Evolutionary conservation across 2,329 filamentous ascomycete species (phyloP).

Genomic region (Conoideocrella luteorostrata): DNA sequence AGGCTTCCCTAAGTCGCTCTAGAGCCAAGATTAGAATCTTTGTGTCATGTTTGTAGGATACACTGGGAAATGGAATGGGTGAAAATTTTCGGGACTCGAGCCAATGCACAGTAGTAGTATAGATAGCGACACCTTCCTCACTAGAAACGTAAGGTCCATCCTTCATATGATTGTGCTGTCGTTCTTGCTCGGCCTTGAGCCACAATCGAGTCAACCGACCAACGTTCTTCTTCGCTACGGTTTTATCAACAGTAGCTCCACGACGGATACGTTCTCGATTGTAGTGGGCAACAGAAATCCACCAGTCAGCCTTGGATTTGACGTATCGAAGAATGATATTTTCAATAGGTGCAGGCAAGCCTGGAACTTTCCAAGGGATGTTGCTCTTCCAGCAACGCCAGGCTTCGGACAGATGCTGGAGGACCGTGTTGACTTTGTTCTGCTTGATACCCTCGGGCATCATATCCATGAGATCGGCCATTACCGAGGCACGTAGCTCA

Average conservation of each 20-base stretch:
- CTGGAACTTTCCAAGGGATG: constrained; percentile 98
- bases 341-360: constrained; percentile 91
- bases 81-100: constrained; percentile 97
- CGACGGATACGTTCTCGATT: constrained; percentile 95
- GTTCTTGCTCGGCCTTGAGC: constrained; percentile 96
- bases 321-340: constrained; percentile 98
- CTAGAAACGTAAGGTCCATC: constrained; percentile 97
- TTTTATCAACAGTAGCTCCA: constrained; percentile 97
- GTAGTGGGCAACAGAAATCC: constrained; percentile 98
- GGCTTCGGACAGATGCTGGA: constrained; percentile 94
- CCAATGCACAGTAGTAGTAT: constrained; percentile 98
- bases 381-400: constrained; percentile 99
- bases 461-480: constrained; percentile 99
- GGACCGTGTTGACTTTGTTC: constrained; percentile 96
- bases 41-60: constrained; percentile 98
- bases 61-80: constrained; percentile 95
- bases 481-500: constrained; percentile 93
- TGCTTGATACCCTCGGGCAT: constrained; percentile 99
- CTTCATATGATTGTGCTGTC: constrained; percentile 99
- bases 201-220: constrained; percentile 90
- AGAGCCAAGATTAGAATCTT: constrained; percentile 96
- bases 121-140: constrained; percentile 96
- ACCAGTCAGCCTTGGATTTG: constrained; percentile 99
- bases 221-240: constrained; percentile 97
- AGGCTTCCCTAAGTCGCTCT: constrained; percentile 87